Evolutionary conservation across 2,329 filamentous ascomycete genomes (phyloP), one percentile per base, ranked within the genome.

Genomic region (Colletotrichum incanum): DNA sequence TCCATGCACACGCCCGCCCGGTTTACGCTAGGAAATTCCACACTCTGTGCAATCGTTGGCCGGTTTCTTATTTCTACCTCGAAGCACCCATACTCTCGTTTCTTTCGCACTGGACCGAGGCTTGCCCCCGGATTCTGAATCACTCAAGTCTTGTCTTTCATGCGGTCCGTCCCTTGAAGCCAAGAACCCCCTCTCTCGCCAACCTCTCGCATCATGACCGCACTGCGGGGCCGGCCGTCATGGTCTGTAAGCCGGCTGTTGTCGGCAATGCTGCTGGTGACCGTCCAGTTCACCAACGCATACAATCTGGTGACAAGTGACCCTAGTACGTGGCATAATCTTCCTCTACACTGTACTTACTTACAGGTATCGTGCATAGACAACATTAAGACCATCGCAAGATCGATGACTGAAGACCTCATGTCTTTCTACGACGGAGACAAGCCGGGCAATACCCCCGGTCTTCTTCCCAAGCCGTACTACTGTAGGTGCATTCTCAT

Each of bases 391-490:
- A 77, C 80, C 47, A 82, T 87, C 14, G 83, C 89, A 18, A 86
- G 85, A 72, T 80, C 84, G 56, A 86, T 90, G 79, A 83, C 87
- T 1, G 80, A 76, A 43, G 72, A 72, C n/a, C 69, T 72, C 5
- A 82, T 86, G 80, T 81, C 80, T 16, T 85, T 84, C 74, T 86
- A 87, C 75, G 79, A 76, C 31, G 88, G 88, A 55, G 76, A 89
- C 75, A 77, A 88, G 70, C 86, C 85, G 0, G 88, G 87, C 47
- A 80, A 83, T 23, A 85, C 80, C 5, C 88, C 88, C 9, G 88
- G 88, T 28, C 82, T 89, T 54, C 80, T 90, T 4, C 86, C 87
- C 37, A 77, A 82, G 12, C 87, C 87, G 65, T 89, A 89, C 72
- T 90, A 89, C 77, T 89, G 87, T 88, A 79, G 76, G 86, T 79